Base-by-base conservation (phyloP, 345 rosid species). In the Aethionema arabicum region DNA sequence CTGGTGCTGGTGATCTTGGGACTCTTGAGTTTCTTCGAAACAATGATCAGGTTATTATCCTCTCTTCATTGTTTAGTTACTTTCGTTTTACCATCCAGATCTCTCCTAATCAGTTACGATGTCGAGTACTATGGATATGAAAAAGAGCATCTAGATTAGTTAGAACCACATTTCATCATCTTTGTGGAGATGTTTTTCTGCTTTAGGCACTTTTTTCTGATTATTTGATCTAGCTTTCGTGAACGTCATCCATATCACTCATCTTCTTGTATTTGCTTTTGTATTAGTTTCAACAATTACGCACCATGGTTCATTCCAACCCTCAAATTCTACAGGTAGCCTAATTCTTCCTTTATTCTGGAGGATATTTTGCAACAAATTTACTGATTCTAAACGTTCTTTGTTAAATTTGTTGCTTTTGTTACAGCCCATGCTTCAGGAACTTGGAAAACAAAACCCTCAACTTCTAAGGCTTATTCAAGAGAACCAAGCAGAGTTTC, bases 391-490 rank as follows among this genome's bases (percentile, higher is more conserved):
- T 21, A 11, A 21, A 37, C 27, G 13, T 56, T 54, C 11, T 12
- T 32, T 61, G 36, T 60, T 59, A 44, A 70, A 67, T 10, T 7
- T 14, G 27, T 73, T 72, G 52, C 42, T 59, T 59, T 59, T 60
- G 56, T 72, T 68, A 48, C 83, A 95, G 99, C 99, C 97, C 38
- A 87, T 93, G 97, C 97, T 93, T 73, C 99, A 87, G 72, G 99
- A 93, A 75, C 97, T 93, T 64, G 97, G 99, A 59, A 93, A 90
- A 78, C 99, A 93, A 62, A 93, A 93, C 45, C 99, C 99, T 30
- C 95, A 90, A 66, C 92, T 93, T 52, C 77, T 90, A 54, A 80
- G 96, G 81, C 61, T 83, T 64, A 90, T 93, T 62, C 92, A 93
- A 73, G 97, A 93, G 78, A 95, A 90, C 73, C 86, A 87, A 29